Conservation (phyloP, 2,329 filamentous ascomycete species). For the Aspergillus sp. region DNA sequence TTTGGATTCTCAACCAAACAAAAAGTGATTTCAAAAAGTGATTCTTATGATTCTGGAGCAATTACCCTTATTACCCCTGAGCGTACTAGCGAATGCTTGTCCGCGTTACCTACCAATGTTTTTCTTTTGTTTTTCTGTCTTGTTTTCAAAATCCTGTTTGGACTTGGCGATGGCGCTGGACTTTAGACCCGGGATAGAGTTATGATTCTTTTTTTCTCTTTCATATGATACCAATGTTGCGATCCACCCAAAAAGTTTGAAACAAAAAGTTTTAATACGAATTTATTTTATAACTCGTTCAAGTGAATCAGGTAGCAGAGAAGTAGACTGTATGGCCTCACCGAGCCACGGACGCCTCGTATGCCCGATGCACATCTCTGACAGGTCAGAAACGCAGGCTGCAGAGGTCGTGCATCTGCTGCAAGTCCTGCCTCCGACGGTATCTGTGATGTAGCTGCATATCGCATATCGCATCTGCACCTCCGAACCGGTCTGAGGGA, state of each 20-base stretch:
- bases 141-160: not conserved
- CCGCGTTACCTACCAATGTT: not conserved
- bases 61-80: not conserved
- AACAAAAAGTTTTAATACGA: too few species aligned
- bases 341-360: not conserved
- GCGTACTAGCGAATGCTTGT: not conserved
- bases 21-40: not conserved
- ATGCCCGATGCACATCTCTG: not conserved
- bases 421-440: not conserved
- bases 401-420: not conserved
- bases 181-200: not conserved
- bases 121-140: not conserved
- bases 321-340: not conserved
- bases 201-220: not conserved
- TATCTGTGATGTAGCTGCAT: not conserved
- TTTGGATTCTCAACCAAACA: constrained; percentile 1
- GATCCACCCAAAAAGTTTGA: too few species aligned
- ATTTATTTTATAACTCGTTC: not conserved
- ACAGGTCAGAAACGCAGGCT: not conserved
- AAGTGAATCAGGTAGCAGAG: not conserved
- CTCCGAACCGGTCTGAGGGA: not conserved
- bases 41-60: not conserved
- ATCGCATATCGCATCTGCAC: not conserved
- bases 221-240: not conserved
- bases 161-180: not conserved